These are phyloP conservation scores for Exophiala aquamarina DNA, from an alignment of 2,329 filamentous ascomycete genomes.

Conservation along the genomic window DNA sequence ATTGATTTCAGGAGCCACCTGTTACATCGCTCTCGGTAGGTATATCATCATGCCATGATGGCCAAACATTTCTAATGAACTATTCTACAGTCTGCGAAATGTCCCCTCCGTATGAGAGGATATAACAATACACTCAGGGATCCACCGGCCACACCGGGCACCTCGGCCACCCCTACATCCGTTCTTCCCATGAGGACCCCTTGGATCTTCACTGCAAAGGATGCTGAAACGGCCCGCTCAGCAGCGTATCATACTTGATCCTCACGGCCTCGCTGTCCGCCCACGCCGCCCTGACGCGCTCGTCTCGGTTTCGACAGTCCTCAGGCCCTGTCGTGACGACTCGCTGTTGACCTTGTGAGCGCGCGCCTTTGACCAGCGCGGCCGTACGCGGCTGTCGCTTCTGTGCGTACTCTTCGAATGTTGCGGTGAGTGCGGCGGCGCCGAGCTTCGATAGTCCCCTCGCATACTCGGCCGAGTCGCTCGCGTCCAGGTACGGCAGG, in stretches of 20 bases:
- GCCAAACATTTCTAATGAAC: too few relatives aligned
- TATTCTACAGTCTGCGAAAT: too few relatives aligned
- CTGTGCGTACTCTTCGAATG: conserved; percentile 12
- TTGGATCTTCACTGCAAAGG: too few relatives aligned
- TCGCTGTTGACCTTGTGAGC: conserved; percentile 11
- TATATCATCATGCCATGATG: too few relatives aligned
- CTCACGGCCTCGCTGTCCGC: conserved; percentile 5
- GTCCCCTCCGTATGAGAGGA: too few relatives aligned
- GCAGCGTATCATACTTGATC: conserved; percentile 12
- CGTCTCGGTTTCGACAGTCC: conserved; percentile 9
- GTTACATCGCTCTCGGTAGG: too few relatives aligned
- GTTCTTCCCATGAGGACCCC: too few relatives aligned
- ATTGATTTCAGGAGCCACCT: too few relatives aligned
- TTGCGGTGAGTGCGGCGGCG: conserved; percentile 1
- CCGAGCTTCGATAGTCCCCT: background rate
- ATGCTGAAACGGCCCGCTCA: conserved; percentile 12
- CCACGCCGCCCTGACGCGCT: conserved; percentile 9
- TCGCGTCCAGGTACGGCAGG: conserved; percentile 5
- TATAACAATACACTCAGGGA: too few relatives aligned
- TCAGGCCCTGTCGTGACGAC: conserved; percentile 10
- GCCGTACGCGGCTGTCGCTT: conserved; percentile 16
- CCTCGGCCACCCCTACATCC: too few relatives aligned
- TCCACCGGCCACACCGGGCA: too few relatives aligned
- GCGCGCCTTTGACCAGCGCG: conserved; percentile 14
- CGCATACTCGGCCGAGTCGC: background rate